A percentile compares a stretch with the other conserved stretches of the same genome.
Conservation (phyloP, 139 green algal genomes). For the Trebouxia sp. region DNA sequence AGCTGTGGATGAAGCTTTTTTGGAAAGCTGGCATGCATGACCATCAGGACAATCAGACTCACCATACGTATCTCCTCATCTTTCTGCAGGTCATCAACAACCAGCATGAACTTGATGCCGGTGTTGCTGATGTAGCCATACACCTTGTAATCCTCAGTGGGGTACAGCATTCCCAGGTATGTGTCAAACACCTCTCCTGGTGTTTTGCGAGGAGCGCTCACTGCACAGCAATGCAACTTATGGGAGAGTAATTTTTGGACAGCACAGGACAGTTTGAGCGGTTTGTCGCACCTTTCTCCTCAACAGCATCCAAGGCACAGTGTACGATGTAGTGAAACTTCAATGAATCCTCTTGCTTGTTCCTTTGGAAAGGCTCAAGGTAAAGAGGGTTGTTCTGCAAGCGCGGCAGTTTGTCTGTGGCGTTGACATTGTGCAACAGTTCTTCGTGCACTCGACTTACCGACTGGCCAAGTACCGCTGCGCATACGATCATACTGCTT, state of each 20-base stretch:
- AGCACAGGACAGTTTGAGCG: not conserved
- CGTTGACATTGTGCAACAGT: not conserved
- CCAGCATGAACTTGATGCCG: conserved; percentile 75
- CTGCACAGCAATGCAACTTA: not conserved
- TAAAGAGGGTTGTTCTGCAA: conserved; percentile 84
- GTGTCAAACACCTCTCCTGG: conserved; percentile 59
- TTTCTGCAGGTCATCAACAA: conserved; percentile 64
- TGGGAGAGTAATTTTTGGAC: not conserved
- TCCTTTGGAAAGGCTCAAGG: conserved; percentile 58
- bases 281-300: conserved; percentile 76
- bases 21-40: too few relatives aligned
- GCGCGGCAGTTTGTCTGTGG: not conserved
- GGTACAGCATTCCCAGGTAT: conserved; percentile 83
- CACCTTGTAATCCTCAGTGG: conserved; percentile 77
- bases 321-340: conserved; percentile 89
- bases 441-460: conserved; percentile 16
- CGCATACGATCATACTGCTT: conserved; percentile 47
- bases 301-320: conserved; percentile 81
- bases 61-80: conserved; percentile 63
- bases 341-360: conserved; percentile 57
- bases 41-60: not conserved
- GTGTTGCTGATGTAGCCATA: conserved; percentile 80
- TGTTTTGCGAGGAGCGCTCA: conserved; percentile 26
- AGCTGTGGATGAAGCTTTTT: too few relatives aligned
- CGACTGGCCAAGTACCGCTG: conserved; percentile 51